These are phyloP conservation scores for Cucurbita argyrosperma DNA, from an alignment of 306 rosid genomes.

Conservation along the genomic window DNA sequence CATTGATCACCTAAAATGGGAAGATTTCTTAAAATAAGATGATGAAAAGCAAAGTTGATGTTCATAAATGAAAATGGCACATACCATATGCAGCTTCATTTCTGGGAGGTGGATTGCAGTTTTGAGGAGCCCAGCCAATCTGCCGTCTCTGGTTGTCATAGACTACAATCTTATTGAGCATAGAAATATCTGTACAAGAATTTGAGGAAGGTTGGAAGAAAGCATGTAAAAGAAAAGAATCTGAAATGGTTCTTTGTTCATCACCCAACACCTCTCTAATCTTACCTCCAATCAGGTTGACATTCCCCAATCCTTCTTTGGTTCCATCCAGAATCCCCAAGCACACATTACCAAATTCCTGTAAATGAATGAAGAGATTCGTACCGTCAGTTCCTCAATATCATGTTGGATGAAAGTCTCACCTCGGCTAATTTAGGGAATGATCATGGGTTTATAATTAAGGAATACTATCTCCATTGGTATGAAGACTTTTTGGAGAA, in stretches of 20 bases:
- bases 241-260: neutral
- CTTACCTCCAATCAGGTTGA: constrained; percentile 56
- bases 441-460: too few species aligned
- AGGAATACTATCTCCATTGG: too few species aligned
- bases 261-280: neutral
- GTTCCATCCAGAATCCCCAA: constrained; percentile 55
- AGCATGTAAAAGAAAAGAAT: neutral
- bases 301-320: constrained; percentile 26
- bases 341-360: constrained; percentile 53
- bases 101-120: constrained; percentile 46
- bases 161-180: constrained; percentile 48
- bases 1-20: neutral
- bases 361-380: constrained; percentile 6
- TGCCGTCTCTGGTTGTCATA: constrained; percentile 55
- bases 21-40: neutral
- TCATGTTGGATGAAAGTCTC: too few species aligned
- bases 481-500: too few species aligned
- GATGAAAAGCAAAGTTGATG: neutral
- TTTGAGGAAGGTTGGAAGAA: neutral
- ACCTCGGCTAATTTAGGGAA: too few species aligned
- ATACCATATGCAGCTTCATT: constrained; percentile 13
- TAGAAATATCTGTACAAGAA: constrained; percentile 29
- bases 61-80: neutral
- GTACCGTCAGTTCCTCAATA: neutral
- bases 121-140: constrained; percentile 52